Conservation (phyloP, 75 land plant genomes). For the Gnetum montanum region DNA sequence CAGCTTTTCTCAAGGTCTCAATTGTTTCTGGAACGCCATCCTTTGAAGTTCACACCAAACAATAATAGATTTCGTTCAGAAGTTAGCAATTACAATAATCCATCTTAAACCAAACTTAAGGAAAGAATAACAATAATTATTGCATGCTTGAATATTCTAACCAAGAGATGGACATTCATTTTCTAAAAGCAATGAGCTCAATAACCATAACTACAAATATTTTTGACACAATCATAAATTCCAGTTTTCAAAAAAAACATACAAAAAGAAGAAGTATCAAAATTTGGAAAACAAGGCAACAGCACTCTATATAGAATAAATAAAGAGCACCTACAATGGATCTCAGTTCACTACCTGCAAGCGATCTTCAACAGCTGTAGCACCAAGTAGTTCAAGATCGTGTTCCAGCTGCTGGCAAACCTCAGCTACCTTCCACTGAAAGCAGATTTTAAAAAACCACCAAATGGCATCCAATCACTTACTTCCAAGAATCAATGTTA, state of each 20-base stretch:
- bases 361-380: constrained; percentile 95
- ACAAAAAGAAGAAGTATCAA: not conserved
- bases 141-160: too few relatives aligned
- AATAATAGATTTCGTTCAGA: too few relatives aligned
- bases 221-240: too few relatives aligned
- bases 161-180: too few relatives aligned
- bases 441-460: not conserved
- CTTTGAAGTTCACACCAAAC: too few relatives aligned
- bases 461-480: constrained; percentile 7
- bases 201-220: too few relatives aligned
- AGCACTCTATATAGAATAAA: not conserved
- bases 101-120: too few relatives aligned
- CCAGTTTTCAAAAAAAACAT: too few relatives aligned
- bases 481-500: not conserved
- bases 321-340: not conserved
- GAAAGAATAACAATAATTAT: too few relatives aligned
- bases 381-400: constrained; percentile 82
- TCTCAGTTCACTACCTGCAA: constrained; percentile 74
- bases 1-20: constrained; percentile 75
- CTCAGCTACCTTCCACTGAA: constrained; percentile 96
- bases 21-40: constrained; percentile 98
- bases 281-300: not conserved
- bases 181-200: not conserved
- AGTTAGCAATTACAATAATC: too few relatives aligned
- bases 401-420: constrained; percentile 78